These are phyloP conservation scores for Arabidopsis hybrid DNA, from an alignment of 441 rosid genomes.

Conservation along the genomic window DNA sequence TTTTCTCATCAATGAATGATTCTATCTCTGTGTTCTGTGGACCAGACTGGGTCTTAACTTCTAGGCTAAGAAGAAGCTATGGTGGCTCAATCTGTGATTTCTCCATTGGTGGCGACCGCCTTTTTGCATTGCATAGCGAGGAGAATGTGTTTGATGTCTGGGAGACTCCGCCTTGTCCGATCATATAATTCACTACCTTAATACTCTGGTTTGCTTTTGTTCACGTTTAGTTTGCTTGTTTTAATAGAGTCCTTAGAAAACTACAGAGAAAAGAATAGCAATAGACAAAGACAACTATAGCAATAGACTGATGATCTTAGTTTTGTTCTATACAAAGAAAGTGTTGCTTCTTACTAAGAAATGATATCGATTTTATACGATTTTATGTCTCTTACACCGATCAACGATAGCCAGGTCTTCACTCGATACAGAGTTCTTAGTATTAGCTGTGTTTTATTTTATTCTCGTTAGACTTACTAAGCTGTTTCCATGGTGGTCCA, in stretches of 20 bases:
- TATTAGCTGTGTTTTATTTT: neutral
- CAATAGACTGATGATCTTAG: conserved; percentile 34
- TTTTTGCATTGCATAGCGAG: conserved; percentile 87
- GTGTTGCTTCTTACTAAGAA: conserved; percentile 22
- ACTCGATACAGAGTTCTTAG: conserved; percentile 5
- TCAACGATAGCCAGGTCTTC: neutral
- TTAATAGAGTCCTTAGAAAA: conserved; percentile 27
- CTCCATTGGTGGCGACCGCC: conserved; percentile 83
- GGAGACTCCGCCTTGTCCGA: conserved; percentile 81
- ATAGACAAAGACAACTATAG: conserved; percentile 31
- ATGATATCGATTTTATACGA: conserved; percentile 21
- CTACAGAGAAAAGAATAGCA: conserved; percentile 17
- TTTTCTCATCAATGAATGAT: conserved; percentile 93
- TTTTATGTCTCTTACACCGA: conserved; percentile 10
- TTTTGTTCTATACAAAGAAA: conserved; percentile 29
- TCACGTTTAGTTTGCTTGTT: conserved; percentile 15
- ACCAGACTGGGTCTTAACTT: conserved; percentile 83
- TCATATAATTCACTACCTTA: conserved; percentile 48
- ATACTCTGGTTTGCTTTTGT: conserved; percentile 9
- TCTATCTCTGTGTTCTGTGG: conserved; percentile 85
- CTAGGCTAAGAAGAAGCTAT: conserved; percentile 66
- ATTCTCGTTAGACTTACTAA: neutral
- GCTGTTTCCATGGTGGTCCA: conserved; percentile 1
- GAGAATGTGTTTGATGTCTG: conserved; percentile 89
- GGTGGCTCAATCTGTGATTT: conserved; percentile 93